phyloP scores from a whole-genome alignment of 2,329 filamentous ascomycete species.

The Alternaria gaisen region DNA sequence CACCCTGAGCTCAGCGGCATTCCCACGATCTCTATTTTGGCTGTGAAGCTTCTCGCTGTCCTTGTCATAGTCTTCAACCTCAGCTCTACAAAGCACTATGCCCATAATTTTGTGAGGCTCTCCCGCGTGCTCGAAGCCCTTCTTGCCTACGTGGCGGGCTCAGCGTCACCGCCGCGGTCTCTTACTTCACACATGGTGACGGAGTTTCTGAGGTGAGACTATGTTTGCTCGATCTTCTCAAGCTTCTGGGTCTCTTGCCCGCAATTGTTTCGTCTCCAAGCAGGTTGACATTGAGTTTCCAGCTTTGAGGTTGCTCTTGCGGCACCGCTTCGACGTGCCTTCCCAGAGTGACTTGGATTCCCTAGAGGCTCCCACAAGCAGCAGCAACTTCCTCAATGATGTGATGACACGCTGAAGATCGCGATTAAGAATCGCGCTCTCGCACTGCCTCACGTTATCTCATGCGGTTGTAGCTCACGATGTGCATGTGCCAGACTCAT shows the following conservation, averaged over 20 bases:
- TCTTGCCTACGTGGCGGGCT: neutral
- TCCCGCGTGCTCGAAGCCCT: neutral
- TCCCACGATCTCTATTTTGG: neutral
- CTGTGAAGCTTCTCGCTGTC: neutral
- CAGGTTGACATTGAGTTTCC: neutral
- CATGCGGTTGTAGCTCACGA: neutral
- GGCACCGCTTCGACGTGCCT: constrained; percentile 3
- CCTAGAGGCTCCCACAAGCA: neutral
- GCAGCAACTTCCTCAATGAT: neutral
- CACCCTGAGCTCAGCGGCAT: neutral
- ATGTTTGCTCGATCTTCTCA: neutral
- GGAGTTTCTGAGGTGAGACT: neutral
- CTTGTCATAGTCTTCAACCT: neutral
- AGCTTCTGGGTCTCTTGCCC: neutral
- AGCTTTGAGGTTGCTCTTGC: neutral
- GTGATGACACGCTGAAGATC: neutral
- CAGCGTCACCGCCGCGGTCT: neutral
- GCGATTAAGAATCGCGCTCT: neutral
- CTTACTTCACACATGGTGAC: neutral
- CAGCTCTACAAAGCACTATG: neutral
- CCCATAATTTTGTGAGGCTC: neutral
- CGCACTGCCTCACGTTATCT: neutral
- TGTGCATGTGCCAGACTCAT: constrained; percentile 4
- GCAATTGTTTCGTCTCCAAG: neutral
- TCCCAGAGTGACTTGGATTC: neutral